Evolutionary conservation across 345 rosid genomes (phyloP), one percentile per base, ranked within the genome.

Genomic region (Odontarrhena argentea): DNA sequence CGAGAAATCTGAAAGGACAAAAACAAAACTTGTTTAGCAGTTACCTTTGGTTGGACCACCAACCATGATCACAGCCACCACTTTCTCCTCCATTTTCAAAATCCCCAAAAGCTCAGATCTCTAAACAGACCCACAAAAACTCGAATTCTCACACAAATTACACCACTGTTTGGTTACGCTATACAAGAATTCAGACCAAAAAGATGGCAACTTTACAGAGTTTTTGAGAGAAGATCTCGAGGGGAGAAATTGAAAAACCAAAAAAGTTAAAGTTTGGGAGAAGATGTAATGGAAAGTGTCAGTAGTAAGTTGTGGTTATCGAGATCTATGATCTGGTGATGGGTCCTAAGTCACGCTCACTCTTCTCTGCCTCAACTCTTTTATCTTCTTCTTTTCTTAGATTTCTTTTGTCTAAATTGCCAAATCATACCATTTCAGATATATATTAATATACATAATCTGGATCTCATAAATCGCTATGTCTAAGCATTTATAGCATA

Each of bases 11-110:
- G 60, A 22, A 43, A 30, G 2, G 8, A 18, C 22, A 18, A 40
- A 1, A 5, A 35, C 1, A 25, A 46, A 51, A 50, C 2, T 4
- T 40, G 5, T 25, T 48, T 3, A 35, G 65, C 30, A 40, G 41
- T 55, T 76, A 93, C 98, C 97, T 93, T 93, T 93, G 60, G 98
- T 93, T 8, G 98, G 98, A 34, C 98, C 98, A 65, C 97, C 97
- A 70, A 93, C 98, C 97, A 93, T 87, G 82, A 90, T 93, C 61
- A 93, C 94, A 76, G 98, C 98, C 51, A 93, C 92, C 53, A 86
- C 88, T 69, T 78, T 87, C 80, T 84, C 97, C 32, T 83, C 94
- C 60, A 89, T 87, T 64, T 68, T 67, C 51, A 30, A 63, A 43
- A 40, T 63, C 64, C 35, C 38, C 60, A 60, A 48, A 62, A 49